Evolutionary conservation across 2,329 filamentous ascomycete genomes (phyloP).

Genomic region (Pezicula neosporulosa): DNA sequence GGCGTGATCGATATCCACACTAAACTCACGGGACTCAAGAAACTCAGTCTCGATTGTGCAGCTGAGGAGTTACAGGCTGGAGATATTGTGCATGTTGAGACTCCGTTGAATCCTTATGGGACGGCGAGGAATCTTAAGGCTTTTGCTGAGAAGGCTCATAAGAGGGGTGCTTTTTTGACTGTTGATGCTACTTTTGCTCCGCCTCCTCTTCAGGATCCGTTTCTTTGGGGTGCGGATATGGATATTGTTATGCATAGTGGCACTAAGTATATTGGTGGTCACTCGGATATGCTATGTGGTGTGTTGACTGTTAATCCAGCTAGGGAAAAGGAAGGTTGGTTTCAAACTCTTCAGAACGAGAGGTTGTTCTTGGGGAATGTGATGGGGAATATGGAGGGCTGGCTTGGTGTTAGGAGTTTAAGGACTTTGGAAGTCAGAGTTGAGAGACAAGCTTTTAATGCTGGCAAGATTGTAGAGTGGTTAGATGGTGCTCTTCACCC

Average conservation of each 20-base stretch:
- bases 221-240: constrained; percentile 75
- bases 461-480: constrained; percentile 69
- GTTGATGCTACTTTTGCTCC: constrained; percentile 94
- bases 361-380: constrained; percentile 76
- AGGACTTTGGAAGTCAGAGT: constrained; percentile 85
- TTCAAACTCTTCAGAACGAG: constrained; percentile 60
- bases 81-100: constrained; percentile 89
- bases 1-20: constrained; percentile 72
- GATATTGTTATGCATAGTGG: constrained; percentile 90
- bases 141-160: constrained; percentile 71
- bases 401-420: constrained; percentile 84
- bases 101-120: constrained; percentile 87
- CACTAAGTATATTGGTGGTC: constrained; percentile 95
- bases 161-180: constrained; percentile 69
- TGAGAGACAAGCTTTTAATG: constrained; percentile 68
- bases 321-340: constrained; percentile 50
- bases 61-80: constrained; percentile 65
- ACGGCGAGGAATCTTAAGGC: constrained; percentile 69
- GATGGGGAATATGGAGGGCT: constrained; percentile 87
- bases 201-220: constrained; percentile 84
- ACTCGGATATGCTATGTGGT: constrained; percentile 90
- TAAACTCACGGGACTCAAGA: constrained; percentile 71
- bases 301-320: constrained; percentile 64
- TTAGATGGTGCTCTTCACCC: constrained; percentile 40
- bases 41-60: constrained; percentile 68